Evolutionary conservation across 2,329 filamentous ascomycete genomes (phyloP).

Genomic region (Lasiodiplodia citricola): DNA sequence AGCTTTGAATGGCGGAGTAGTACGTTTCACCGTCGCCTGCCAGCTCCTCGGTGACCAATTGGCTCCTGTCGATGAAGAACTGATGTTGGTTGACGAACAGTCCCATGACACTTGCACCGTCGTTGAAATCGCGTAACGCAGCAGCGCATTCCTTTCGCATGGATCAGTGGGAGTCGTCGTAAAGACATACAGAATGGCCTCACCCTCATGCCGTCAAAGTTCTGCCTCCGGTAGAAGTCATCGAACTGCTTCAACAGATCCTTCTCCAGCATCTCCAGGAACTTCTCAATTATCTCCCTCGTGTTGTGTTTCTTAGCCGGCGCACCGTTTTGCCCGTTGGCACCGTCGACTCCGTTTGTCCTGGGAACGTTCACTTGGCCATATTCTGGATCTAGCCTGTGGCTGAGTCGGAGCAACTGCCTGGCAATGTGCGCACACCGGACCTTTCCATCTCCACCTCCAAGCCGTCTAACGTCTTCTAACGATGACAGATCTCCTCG

Average conservation of each 20-base stretch:
- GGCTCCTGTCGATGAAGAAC: constrained; percentile 97
- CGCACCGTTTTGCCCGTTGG: constrained; percentile 54
- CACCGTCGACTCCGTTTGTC: constrained; percentile 44
- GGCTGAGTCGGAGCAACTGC: constrained; percentile 92
- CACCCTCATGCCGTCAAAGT: constrained; percentile 92
- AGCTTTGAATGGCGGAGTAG: neutral
- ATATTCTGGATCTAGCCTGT: constrained; percentile 79
- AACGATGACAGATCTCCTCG: constrained; percentile 84
- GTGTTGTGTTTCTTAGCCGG: constrained; percentile 61
- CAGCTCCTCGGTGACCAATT: constrained; percentile 87
- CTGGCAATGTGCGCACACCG: constrained; percentile 91
- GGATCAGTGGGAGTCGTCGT: neutral
- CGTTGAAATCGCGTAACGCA: constrained; percentile 93
- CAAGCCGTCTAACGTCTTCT: constrained; percentile 84
- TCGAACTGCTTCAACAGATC: constrained; percentile 96
- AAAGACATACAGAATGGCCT: neutral
- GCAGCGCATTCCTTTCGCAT: constrained; percentile 74
- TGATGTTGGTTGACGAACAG: constrained; percentile 98
- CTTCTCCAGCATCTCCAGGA: constrained; percentile 93
- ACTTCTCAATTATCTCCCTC: constrained; percentile 92
- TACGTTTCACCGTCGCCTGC: constrained; percentile 67
- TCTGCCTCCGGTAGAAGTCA: constrained; percentile 91
- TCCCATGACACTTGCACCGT: constrained; percentile 91
- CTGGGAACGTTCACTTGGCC: constrained; percentile 45
- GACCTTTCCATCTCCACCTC: constrained; percentile 88